Conservation (phyloP, 495 filamentous ascomycete genomes). For the Cairneyella variabilis region DNA sequence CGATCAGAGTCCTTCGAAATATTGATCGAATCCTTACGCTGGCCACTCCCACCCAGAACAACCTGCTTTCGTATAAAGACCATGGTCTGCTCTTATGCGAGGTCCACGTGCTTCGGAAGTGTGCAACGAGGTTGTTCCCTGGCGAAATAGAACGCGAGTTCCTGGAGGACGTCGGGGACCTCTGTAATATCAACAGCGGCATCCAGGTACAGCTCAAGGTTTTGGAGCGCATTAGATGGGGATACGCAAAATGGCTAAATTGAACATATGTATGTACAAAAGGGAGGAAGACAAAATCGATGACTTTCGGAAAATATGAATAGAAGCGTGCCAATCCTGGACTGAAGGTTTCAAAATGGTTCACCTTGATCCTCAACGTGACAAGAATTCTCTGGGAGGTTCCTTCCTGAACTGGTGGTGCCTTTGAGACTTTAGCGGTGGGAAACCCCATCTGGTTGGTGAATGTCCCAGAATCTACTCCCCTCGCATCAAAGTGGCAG, state of each 20-base stretch:
- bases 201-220: slow-evolving; percentile 70
- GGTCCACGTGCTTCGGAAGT: slow-evolving; percentile 68
- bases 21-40: slow-evolving; percentile 77
- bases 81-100: slow-evolving; percentile 88
- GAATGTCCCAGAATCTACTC: not conserved
- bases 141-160: slow-evolving; percentile 74
- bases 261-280: slow-evolving; percentile 4
- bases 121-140: slow-evolving; percentile 61
- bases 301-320: not conserved
- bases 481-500: not conserved
- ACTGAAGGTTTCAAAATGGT: no score
- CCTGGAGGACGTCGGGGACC: slow-evolving; percentile 75
- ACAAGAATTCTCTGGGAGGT: no score
- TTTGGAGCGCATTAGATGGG: slow-evolving; percentile 78
- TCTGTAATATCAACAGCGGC: slow-evolving; percentile 71
- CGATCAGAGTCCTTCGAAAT: slow-evolving; percentile 72
- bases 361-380: no score
- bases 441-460: no score
- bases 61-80: slow-evolving; percentile 78
- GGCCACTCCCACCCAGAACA: slow-evolving; percentile 54
- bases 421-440: no score
- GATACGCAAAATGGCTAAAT: slow-evolving; percentile 74
- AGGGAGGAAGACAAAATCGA: not conserved
- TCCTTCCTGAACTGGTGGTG: no score
- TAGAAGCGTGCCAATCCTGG: no score